A percentile compares a stretch with the other conserved stretches of the same genome.
These are phyloP conservation scores for Beta vulgaris DNA, from an alignment of 148 eudicot species.

Conservation along the genomic window DNA sequence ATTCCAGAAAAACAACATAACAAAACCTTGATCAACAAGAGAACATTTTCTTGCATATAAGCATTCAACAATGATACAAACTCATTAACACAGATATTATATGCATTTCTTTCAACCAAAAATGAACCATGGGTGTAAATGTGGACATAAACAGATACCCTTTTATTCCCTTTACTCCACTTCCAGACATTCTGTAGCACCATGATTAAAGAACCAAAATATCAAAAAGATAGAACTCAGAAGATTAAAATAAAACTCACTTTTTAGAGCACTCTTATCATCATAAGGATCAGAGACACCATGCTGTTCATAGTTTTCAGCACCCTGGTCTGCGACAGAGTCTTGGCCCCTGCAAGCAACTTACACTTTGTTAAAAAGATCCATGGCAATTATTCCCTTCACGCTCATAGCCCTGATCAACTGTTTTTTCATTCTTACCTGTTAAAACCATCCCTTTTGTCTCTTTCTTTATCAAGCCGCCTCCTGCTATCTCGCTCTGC, in stretches of 20 bases:
- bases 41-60: not conserved
- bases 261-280: slow-evolving; percentile 69
- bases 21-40: not conserved
- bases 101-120: not conserved
- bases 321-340: slow-evolving; percentile 34
- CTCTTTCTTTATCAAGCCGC: slow-evolving; percentile 68
- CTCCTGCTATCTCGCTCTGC: slow-evolving; percentile 66
- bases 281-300: slow-evolving; percentile 42
- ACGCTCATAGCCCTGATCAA: slow-evolving; percentile 46
- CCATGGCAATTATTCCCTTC: slow-evolving; percentile 40
- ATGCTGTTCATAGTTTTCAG: slow-evolving; percentile 28
- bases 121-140: not conserved
- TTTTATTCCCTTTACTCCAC: not conserved
- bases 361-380: slow-evolving; percentile 47
- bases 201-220: not conserved
- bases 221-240: not conserved
- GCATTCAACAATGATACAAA: not conserved
- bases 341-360: slow-evolving; percentile 56
- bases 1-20: not conserved
- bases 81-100: not conserved
- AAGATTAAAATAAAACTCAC: slow-evolving; percentile 51
- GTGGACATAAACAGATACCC: not conserved
- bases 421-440: slow-evolving; percentile 31
- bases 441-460: slow-evolving; percentile 56
- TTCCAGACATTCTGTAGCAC: not conserved